phyloP scores from a whole-genome alignment of 805 yeast species.

The Nakazawaea wickerhamii region DNA sequence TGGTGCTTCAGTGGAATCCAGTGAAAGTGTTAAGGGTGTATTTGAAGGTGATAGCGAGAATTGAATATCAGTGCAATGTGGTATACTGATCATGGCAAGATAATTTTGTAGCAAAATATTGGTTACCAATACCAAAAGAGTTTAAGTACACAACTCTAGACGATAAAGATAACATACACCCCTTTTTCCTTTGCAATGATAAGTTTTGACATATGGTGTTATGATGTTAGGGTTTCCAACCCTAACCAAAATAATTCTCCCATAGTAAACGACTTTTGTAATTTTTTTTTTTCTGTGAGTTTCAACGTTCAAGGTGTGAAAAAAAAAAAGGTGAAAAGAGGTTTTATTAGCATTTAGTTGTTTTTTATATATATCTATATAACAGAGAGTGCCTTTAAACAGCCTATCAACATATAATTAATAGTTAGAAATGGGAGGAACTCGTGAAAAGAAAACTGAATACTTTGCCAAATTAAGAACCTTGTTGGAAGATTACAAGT shows the following conservation, averaged over 20 bases:
- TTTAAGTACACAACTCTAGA: too few relatives aligned
- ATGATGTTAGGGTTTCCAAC: too few relatives aligned
- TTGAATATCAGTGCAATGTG: background rate
- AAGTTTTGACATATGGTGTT: too few relatives aligned
- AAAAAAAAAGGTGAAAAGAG: background rate
- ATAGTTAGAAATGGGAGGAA: constrained; percentile 96
- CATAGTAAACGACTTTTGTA: too few relatives aligned
- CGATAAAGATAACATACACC: too few relatives aligned
- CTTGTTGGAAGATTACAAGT: constrained; percentile 94
- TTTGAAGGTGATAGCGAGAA: background rate
- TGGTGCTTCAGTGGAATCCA: background rate
- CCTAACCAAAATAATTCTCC: too few relatives aligned
- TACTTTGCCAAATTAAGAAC: constrained; percentile 94
- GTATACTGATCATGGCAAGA: background rate
- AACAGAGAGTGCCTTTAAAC: constrained; percentile 60
- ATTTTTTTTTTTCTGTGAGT: too few relatives aligned
- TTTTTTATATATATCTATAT: background rate
- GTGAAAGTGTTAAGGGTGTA: too few relatives aligned
- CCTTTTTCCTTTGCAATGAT: too few relatives aligned
- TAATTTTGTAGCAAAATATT: too few relatives aligned
- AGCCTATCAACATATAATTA: constrained; percentile 71
- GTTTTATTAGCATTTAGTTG: background rate
- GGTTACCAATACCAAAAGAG: too few relatives aligned
- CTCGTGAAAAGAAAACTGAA: constrained; percentile 94
- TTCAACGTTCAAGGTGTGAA: background rate